Evolutionary conservation across 768 basidiomycete genomes (phyloP), one percentile per base, ranked within the genome.

Genomic region (Pulveroboletus ravenelii): DNA sequence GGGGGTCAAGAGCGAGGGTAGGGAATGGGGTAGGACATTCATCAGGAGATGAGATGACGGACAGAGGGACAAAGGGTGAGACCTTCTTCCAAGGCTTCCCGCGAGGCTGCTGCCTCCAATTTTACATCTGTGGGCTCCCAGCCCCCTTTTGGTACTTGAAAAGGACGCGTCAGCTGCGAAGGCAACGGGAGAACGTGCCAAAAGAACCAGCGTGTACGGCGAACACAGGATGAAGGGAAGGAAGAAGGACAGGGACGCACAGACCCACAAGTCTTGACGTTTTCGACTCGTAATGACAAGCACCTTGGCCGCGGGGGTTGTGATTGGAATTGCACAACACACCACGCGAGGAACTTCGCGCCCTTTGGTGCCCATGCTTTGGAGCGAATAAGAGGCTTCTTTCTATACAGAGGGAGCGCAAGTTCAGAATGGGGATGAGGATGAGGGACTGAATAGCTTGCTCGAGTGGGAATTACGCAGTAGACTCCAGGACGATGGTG

Each of bases 81-180:
- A 93, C 90, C 90, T 92, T 93, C 90, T 88, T 93, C 90, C 70
- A 87, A 77, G 73, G 90, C 90, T 82, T 93, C 90, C 70, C 90
- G 81, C 63, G 82, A 86, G 74, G 90, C 90, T 67, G 90, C 90
- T 74, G 82, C 84, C 77, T 91, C 89, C 63, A 92, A 74, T 70
- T 75, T 77, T 61, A 78, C 82, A 78, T 93, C 90, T 50, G 85
- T 77, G 59, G 81, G 74, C 71, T 93, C 90, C 85, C 85, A 93
- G 65, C 90, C 90, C 69, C 90, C 90, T 76, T 93, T 93, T n/a
- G 90, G 90, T 63, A 93, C 90, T 92, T 65, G 48, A 52, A 49
- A 53, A 42, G 45, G 23, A 9, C 25, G 48, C 25, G 54, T 53
- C 40, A 55, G 57, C 31, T 23, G 15, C n/a, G 32, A 40, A 42